A percentile compares a stretch with the other conserved stretches of the same genome.
Evolutionary conservation across 2,329 filamentous ascomycete genomes (phyloP).

Genomic region (Thelonectria discophora): DNA sequence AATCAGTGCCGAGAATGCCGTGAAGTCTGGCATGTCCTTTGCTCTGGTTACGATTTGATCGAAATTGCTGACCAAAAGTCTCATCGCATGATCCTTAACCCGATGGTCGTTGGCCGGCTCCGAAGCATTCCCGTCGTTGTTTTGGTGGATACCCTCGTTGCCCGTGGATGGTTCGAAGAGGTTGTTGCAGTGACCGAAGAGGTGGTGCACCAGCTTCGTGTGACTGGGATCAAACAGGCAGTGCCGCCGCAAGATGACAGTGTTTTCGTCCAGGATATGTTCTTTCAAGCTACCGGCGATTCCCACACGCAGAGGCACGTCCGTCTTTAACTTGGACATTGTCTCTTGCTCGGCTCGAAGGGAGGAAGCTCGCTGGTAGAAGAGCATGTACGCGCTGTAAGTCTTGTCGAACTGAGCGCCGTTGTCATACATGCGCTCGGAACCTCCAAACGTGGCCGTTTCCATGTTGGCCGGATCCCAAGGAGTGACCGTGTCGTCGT

Average conservation of each 20-base stretch:
- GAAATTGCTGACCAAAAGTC: constrained; percentile 69
- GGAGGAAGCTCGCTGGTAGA: constrained; percentile 84
- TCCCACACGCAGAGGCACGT: constrained; percentile 52
- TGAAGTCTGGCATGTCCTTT: constrained; percentile 73
- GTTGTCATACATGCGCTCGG: constrained; percentile 63
- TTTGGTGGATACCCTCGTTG: constrained; percentile 12
- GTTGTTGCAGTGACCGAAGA: constrained; percentile 66
- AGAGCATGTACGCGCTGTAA: constrained; percentile 96
- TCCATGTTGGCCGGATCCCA: constrained; percentile 82
- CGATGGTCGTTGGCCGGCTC: constrained; percentile 30
- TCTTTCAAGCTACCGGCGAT: constrained; percentile 58
- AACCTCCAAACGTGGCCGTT: constrained; percentile 81
- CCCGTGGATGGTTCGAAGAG: constrained; percentile 47
- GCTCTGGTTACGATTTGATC: constrained; percentile 78
- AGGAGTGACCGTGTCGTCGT: constrained; percentile 81
- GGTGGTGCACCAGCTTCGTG: constrained; percentile 69
- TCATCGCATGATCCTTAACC: constrained; percentile 61
- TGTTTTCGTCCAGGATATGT: constrained; percentile 78
- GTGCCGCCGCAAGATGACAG: constrained; percentile 76
- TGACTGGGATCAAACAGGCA: constrained; percentile 81
- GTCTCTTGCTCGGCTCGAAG: constrained; percentile 63
- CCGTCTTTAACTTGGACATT: constrained; percentile 47
- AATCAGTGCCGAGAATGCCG: constrained; percentile 60
- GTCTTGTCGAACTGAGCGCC: constrained; percentile 69
- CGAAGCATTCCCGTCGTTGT: constrained; percentile 18